Evolutionary conservation across 129 eudicot genomes (phyloP), one percentile per base, ranked within the genome.

Genomic region (Lonicera japonica): DNA sequence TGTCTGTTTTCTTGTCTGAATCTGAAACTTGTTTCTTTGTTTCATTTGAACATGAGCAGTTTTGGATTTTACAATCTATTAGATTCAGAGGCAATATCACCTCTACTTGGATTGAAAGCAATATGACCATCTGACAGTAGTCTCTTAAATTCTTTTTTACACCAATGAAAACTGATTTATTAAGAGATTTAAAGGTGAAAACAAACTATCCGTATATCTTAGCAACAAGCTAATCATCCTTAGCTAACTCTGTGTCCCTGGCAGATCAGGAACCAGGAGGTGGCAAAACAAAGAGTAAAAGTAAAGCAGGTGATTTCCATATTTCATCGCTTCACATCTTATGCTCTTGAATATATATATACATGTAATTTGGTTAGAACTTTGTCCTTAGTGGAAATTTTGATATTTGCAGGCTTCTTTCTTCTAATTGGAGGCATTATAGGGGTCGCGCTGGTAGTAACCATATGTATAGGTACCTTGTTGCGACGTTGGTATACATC

Each of bases 341-440:
- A 51, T 24, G 16, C 5, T 17, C 23, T 60, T 17, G 5, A 52
- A n/a, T n/a, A n/a, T n/a, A n/a, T n/a, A n/a, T 52, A 8, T n/a
- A 22, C 40, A 45, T 60, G 34, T 46, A 29, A 15, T 25, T 46
- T 23, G 68, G 24, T 61, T 24, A 20, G 45, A 18, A 61, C 58
- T 62, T 54, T 64, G 4, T 45, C 63, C 21, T 15, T 54, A 59
- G 46, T 21, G 45, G 59, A 63, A 63, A 29, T 50, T 17, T 9
- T 20, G 17, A 11, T 21, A 22, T 51, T 50, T 22, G 51, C 75
- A 76, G 84, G 70, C 10, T 46, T 61, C 1, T 7, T 46, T 36
- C 34, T 81, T 23, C 21, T 76, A 47, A 72, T 75, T 14, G 87
- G 84, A 61, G 54, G 73, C 21, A 16, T 69, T 16, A 21, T 71